A percentile compares a stretch with the other conserved stretches of the same genome.
Evolutionary conservation across 257 asterid genomes (phyloP).

Genomic region (Gardenia jasminoides): DNA sequence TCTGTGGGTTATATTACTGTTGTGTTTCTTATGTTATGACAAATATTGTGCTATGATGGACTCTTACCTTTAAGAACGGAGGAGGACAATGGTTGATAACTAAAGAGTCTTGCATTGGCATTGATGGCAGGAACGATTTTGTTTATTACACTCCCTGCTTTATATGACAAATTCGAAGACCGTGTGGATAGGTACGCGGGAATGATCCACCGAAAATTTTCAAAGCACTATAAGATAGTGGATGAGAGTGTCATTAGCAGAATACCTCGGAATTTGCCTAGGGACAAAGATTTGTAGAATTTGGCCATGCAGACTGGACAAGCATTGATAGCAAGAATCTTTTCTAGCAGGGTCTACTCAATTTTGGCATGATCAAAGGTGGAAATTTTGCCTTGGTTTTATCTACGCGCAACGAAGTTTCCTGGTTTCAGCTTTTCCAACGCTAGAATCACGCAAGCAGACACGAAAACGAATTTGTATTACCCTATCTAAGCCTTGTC

Average conservation of each 20-base stretch:
- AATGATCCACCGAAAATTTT: slow-evolving; percentile 56
- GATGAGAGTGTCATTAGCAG: slow-evolving; percentile 76
- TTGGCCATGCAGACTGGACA: not conserved
- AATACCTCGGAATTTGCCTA: slow-evolving; percentile 53
- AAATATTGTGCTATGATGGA: not conserved
- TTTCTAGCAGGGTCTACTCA: not conserved
- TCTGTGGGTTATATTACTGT: not conserved
- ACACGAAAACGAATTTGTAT: too few species aligned
- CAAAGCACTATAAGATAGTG: slow-evolving; percentile 75
- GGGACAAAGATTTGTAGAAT: slow-evolving; percentile 55
- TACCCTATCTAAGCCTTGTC: not conserved
- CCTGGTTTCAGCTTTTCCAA: not conserved
- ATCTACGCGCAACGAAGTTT: not conserved
- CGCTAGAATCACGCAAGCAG: not conserved
- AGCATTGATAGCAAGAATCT: not conserved
- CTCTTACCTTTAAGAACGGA: not conserved
- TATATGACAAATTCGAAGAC: slow-evolving; percentile 63
- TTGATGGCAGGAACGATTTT: slow-evolving; percentile 60
- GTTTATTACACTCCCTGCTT: slow-evolving; percentile 72
- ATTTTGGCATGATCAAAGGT: not conserved
- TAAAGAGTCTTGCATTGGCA: slow-evolving; percentile 4
- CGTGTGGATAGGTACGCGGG: slow-evolving; percentile 64
- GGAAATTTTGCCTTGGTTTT: not conserved
- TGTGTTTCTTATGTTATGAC: not conserved
- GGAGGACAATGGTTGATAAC: not conserved